These are phyloP conservation scores for Hemileia vastatrix DNA, from an alignment of 1,284 basidiomycete species.

Conservation along the genomic window DNA sequence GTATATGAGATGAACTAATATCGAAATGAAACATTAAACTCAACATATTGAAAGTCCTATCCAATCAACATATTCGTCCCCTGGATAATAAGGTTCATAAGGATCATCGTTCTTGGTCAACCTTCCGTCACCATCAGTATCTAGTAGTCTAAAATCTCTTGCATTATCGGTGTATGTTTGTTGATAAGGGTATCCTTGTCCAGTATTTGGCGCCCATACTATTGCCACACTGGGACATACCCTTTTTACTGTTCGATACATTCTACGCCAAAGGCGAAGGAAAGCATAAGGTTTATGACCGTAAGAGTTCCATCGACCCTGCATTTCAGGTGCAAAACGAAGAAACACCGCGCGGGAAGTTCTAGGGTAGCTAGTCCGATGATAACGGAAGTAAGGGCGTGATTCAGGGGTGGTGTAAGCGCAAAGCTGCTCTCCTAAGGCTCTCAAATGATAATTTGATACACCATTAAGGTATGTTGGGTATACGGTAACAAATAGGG, in stretches of 20 bases:
- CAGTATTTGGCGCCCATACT: constrained; percentile 41
- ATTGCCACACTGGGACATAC: constrained; percentile 34
- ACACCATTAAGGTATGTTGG: constrained; percentile 29
- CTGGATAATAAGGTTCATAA: constrained; percentile 12
- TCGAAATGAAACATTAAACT: too few species aligned
- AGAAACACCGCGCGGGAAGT: constrained; percentile 30
- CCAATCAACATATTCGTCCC: constrained; percentile 17
- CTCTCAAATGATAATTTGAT: constrained; percentile 28
- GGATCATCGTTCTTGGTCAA: constrained; percentile 10
- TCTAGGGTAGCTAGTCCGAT: not conserved
- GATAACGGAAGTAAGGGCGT: not conserved
- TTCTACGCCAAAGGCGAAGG: constrained; percentile 26
- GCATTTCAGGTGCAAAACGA: constrained; percentile 41
- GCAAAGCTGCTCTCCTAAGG: constrained; percentile 32
- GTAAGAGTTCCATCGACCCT: constrained; percentile 36
- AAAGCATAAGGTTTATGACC: constrained; percentile 34
- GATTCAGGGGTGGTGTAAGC: constrained; percentile 23
- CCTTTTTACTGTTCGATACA: constrained; percentile 33
- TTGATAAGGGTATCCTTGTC: too few species aligned
- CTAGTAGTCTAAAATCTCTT: too few species aligned
- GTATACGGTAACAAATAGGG: constrained; percentile 38
- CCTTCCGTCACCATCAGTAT: constrained; percentile 9
- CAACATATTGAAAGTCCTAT: constrained; percentile 12
- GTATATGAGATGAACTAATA: too few species aligned
- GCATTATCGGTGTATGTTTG: too few species aligned